Evolutionary conservation across 75 land plant species (phyloP), one percentile per base, ranked within the genome.

Genomic region (Sequoia sempervirens): DNA sequence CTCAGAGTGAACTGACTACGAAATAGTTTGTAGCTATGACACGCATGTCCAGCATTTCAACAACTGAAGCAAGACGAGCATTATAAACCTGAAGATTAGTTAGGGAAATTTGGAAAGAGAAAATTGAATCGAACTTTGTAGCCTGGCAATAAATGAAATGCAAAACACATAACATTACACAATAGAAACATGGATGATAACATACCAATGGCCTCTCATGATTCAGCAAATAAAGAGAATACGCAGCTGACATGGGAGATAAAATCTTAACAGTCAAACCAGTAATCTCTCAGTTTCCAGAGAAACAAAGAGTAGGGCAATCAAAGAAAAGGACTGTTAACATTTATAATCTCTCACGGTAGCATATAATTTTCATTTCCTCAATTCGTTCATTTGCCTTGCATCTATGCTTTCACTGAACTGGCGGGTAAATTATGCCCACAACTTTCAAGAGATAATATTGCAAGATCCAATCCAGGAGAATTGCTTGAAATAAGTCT

Each of bases 351-450:
- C 13, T 78, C 43, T 78, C 13, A 11, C 9, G 26, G 32, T 26
- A 78, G 30, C 50, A 78, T 78, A 45, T 12, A 45, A 45, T 45
- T 45, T 50, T 78, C 80, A 78, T 45, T 23, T 78, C 32, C 30
- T 45, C 30, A 3, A 47, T 9, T 43, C 11, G 32, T 45, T 78
- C 32, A 45, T n/a, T 9, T 76, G 79, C 47, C 38, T n/a, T 38
- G 28, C 37, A 36, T 37, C 45, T 76, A 76, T 38, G 47, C 28
- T 43, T 76, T 38, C 46, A n/a, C 52, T 26, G 50, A 78, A 78
- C 80, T 78, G n/a, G 46, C n/a, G 10, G 46, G 80, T 78, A 76
- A 76, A 43, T 23, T 45, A n/a, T n/a, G n/a, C n/a, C n/a, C n/a
- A 26, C 30, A 43, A 14, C 80, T 20, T 15, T 41, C 26, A 76